These are phyloP conservation scores for Pseudogymnoascus sp. DNA, from an alignment of 2,329 filamentous ascomycete genomes.

Conservation along the genomic window DNA sequence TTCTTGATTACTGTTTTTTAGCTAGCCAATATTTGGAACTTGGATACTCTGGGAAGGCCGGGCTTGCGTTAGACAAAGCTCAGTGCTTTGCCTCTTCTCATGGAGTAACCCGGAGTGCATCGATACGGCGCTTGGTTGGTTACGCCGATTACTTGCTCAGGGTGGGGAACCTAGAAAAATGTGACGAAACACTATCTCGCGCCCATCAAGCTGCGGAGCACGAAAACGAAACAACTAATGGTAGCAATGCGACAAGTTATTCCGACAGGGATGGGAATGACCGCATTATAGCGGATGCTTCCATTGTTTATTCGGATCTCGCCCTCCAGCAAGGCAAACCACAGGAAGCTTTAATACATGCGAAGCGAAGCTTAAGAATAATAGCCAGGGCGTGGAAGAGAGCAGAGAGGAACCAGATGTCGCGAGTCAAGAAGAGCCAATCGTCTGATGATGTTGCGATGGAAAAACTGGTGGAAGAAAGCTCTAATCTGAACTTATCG, in stretches of 20 bases:
- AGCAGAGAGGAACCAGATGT: constrained; percentile 13
- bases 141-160: constrained; percentile 67
- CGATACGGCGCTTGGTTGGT: constrained; percentile 55
- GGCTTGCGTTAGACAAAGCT: constrained; percentile 47
- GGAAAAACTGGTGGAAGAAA: constrained; percentile 24
- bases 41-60: constrained; percentile 52
- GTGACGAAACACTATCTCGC: constrained; percentile 27
- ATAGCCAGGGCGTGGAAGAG: constrained; percentile 32
- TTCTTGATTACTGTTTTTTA: constrained; percentile 33
- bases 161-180: constrained; percentile 56
- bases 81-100: constrained; percentile 38
- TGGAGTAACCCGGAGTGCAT: constrained; percentile 35
- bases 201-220: constrained; percentile 22
- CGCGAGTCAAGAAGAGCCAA: constrained; percentile 8
- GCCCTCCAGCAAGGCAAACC: constrained; percentile 39
- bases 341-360: constrained; percentile 47
- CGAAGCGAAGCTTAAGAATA: constrained; percentile 47
- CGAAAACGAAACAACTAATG: constrained; percentile 18
- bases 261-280: constrained; percentile 20
- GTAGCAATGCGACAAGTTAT: constrained; percentile 12
- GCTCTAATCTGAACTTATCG: constrained; percentile 29
- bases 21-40: constrained; percentile 48
- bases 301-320: constrained; percentile 27
- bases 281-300: constrained; percentile 30
- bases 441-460: constrained; percentile 13